These are phyloP conservation scores for Boletus reticuloceps DNA, from an alignment of 768 basidiomycete genomes.

Conservation along the genomic window DNA sequence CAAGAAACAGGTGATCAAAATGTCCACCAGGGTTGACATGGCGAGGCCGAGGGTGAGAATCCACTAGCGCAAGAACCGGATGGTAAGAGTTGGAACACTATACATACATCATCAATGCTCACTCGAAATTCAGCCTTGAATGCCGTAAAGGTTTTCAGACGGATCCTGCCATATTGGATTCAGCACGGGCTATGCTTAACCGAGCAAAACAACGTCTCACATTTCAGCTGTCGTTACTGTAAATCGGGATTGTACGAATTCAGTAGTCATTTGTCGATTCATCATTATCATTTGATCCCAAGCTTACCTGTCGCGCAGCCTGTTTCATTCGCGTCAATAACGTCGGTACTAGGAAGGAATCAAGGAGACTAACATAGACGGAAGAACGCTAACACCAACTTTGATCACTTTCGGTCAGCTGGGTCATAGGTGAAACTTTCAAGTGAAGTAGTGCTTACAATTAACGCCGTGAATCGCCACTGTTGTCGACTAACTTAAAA, in stretches of 20 bases:
- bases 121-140: constrained; percentile 27
- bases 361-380: constrained; percentile 26
- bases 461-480: constrained; percentile 31
- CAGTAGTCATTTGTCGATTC: constrained; percentile 8
- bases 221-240: constrained; percentile 31
- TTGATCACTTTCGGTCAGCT: constrained; percentile 1
- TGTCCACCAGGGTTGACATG: constrained; percentile 47
- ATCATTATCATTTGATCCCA: neutral
- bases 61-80: constrained; percentile 33
- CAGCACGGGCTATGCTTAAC: neutral
- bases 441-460: constrained; percentile 30
- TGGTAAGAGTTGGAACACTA: neutral
- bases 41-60: constrained; percentile 52
- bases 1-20: constrained; percentile 46
- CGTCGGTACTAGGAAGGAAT: neutral
- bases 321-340: constrained; percentile 15
- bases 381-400: constrained; percentile 31
- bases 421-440: too few species aligned
- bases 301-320: constrained; percentile 34
- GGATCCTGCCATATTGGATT: constrained; percentile 20
- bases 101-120: neutral
- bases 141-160: constrained; percentile 19
- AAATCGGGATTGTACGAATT: constrained; percentile 12
- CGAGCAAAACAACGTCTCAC: constrained; percentile 12
- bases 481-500: constrained; percentile 25